These are phyloP conservation scores for Striga hermonthica DNA, from an alignment of 305 asterid species.

Conservation along the genomic window DNA sequence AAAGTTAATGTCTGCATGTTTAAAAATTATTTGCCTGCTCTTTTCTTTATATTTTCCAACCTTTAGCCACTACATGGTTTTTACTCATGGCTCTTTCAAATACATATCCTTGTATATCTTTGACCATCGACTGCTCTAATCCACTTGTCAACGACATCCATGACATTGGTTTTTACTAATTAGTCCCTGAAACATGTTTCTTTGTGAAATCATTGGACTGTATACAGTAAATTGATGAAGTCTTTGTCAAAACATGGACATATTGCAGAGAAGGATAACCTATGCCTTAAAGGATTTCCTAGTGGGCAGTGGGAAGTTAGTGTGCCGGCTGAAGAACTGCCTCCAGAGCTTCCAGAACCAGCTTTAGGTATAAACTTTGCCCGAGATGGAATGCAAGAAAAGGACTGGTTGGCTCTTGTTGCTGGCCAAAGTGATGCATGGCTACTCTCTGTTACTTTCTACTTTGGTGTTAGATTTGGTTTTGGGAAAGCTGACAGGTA, in stretches of 20 bases:
- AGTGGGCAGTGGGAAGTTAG: constrained; percentile 56
- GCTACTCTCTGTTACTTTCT: constrained; percentile 57
- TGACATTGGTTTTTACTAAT: constrained; percentile 14
- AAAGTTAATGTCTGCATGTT: constrained; percentile 18
- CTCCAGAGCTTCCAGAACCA: constrained; percentile 62
- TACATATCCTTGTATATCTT: not conserved
- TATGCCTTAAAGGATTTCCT: constrained; percentile 54
- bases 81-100: constrained; percentile 2
- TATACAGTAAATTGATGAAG: constrained; percentile 8
- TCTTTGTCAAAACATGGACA: constrained; percentile 13
- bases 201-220: constrained; percentile 16
- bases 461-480: constrained; percentile 56
- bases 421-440: constrained; percentile 66
- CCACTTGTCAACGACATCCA: constrained; percentile 9
- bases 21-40: constrained; percentile 8
- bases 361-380: constrained; percentile 62
- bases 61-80: not conserved
- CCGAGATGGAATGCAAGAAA: constrained; percentile 63
- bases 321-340: constrained; percentile 61
- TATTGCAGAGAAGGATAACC: constrained; percentile 54
- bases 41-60: constrained; percentile 17
- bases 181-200: constrained; percentile 20
- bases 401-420: constrained; percentile 62
- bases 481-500: constrained; percentile 57
- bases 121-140: not conserved